Base-by-base conservation (phyloP, 2,329 filamentous ascomycete genomes). In the Aspergillus luchuensis region DNA sequence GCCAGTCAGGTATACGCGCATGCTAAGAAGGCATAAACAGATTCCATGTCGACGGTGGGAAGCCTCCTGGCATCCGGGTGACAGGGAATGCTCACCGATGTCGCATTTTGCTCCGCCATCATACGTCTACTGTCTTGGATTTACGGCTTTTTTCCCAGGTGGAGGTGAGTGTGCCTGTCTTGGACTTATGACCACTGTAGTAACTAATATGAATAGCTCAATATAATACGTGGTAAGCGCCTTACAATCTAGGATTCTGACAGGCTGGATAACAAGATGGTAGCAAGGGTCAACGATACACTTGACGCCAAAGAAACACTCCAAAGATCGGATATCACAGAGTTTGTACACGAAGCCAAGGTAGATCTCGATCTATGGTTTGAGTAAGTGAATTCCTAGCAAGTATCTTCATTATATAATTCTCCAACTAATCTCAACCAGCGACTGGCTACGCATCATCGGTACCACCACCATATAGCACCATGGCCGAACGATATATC, bases 71-170 rank as follows among this genome's bases (percentile, higher is more conserved):
- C 3, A 76, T 81, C 72, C 62, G 70, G 8, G 57, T 75, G 60
- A 72, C 58, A 65, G 77, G 63, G 61, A 78, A 66, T 62, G 57
- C 79, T 6, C 77, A 81, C 7, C 74, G 81, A 23, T 80, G 81
- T 28, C 72, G 82, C 17, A 74, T 79, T 17, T 69, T 84, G 3
- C 71, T 84, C 1, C 71, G 76, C 19, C 79, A 80, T 60, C 71
- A 75, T 0, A 75, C 76, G 1, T 76, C 78, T 1, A 83, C 80
- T 0, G 67, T 79, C 3, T 72, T 84, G 7, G 84, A 86, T 66
- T 69, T 84, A 15, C 80, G 82, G 6, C 70, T 86, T 0, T 77
- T 85, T 36, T 81, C 82, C 2, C 83, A 85, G 62, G 78, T 85
- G 3, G 83, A 81, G 70, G 71, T 75, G 63, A 39, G 62, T 19